Base-by-base conservation (phyloP, 371 early-diverging fungal genomes). In the Lichtheimia ramosa region DNA sequence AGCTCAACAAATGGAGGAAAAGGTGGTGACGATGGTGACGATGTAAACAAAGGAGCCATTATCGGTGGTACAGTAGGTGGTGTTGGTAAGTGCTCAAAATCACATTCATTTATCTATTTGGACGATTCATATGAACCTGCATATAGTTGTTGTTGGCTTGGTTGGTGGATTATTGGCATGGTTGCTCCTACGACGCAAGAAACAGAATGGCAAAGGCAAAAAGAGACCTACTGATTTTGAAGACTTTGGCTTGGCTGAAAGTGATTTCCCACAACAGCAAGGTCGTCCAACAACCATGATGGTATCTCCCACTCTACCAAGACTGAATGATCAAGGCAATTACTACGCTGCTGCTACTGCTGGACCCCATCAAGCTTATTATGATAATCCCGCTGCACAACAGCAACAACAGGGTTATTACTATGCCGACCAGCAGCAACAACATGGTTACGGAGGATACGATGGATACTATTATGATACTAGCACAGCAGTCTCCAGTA, bases 141-240 rank as follows among this genome's bases (percentile, higher is more conserved):
- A 53, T 56, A n/a, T 61, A 77, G 79, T 70, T 41, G 73, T 69
- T 56, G 43, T 78, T 48, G 73, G 69, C n/a, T 57, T 78, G 28
- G 69, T 77, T 65, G 75, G 66, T 59, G 78, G 79, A 66, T 48
- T 71, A 8, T 48, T 78, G 25, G 64, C 71, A 10, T 78, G 69
- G 58, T 61, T 74, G 13, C 67, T 62, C 39, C 72, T 73, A 25
- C 64, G 68, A 13, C 73, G 71, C 42, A 75, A 8, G 24, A 20
- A 8, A 55, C 71, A 68, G 48, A 64, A 69, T 27, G 62, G 63
- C 24, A 55, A 66, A 28, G 50, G 55, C 14, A 54, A 65, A n/a
- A 70, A 64, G 34, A 65, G 66, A 2, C 54, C 64, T 5, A 34
- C 65, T 15, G 75, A 78, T 21, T 75, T 75, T 60, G 71, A 75